Base-by-base conservation (phyloP, 257 asterid genomes). In the Solanum sparsipilum region DNA sequence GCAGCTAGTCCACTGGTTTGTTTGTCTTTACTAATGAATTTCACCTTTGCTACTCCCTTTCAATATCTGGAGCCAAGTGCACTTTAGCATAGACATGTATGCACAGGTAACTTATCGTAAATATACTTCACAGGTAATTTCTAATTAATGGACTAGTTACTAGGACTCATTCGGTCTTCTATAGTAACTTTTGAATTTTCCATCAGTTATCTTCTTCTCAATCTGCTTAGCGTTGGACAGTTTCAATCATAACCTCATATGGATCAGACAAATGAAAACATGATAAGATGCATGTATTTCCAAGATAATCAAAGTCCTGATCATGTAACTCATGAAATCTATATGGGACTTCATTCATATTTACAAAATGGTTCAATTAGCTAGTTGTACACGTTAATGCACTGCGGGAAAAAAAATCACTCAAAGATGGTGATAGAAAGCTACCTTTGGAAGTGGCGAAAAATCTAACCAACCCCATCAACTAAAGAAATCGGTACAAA, bases 401-500 rank as follows among this genome's bases (percentile, higher is more conserved):
- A 41, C 78, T 15, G 15, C 15, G 7, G 48, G 34, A 9, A 20
- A 6, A 25, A 82, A 29, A 29, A 48, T 16, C 18, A 18, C 85
- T 48, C 27, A 29, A 18, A 27, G 36, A 81, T 78, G 84, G 72
- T 71, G 48, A 20, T 65, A 81, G 82, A 63, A 13, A 34, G 67
- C 79, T 87, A 90, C 89, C 90, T 90, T 90, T 84, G 25, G 48
- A 87, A 85, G 76, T 82, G 31, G 81, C 63, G 73, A 87, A 72
- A 63, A 78, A 60, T 86, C 84, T 87, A 90, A 32, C 86, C 91
- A 41, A 76, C 86, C 88, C 91, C 91, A 63, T 78, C 89, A 88
- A 21, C 60, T 67, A 70, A 60, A 84, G 86, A 79, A 68, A 78
- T 74, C 11, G 9, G 72, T n/a, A 52, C 32, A 32, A 25, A 67